phyloP scores from a whole-genome alignment of 2,329 filamentous ascomycete species.

The Aspergillus uvarum region DNA sequence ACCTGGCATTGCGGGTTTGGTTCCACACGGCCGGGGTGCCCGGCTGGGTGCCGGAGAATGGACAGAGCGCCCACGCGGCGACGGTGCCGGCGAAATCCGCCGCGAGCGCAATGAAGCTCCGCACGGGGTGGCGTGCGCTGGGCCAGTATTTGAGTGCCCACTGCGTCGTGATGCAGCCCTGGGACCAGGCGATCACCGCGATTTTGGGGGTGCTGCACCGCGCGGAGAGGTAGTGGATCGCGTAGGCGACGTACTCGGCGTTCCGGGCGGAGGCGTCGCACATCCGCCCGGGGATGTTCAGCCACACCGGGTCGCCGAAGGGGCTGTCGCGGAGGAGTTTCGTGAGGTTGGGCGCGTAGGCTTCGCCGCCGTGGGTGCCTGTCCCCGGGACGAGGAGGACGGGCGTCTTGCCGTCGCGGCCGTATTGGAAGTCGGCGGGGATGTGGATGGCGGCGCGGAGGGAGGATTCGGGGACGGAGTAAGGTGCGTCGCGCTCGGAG shows the following conservation, averaged over 20 bases:
- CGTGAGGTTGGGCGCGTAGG: slow-evolving; percentile 49
- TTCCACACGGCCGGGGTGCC: background rate
- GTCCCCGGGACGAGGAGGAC: slow-evolving; percentile 57
- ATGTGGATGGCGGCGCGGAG: slow-evolving; percentile 54
- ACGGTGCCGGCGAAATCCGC: slow-evolving; percentile 50
- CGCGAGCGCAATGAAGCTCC: slow-evolving; percentile 52
- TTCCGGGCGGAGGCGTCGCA: slow-evolving; percentile 52
- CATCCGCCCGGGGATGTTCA: slow-evolving; percentile 53
- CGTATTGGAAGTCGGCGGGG: slow-evolving; percentile 50
- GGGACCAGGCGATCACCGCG: slow-evolving; percentile 52
- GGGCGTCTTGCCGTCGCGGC: slow-evolving; percentile 41
- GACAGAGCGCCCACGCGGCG: slow-evolving; percentile 34
- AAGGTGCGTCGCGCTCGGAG: background rate
- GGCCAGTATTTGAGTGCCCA: slow-evolving; percentile 61
- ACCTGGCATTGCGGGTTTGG: background rate
- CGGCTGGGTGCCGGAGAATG: slow-evolving; percentile 50
- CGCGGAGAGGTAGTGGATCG: slow-evolving; percentile 45
- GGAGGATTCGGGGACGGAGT: slow-evolving; percentile 32
- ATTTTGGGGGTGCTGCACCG: slow-evolving; percentile 35
- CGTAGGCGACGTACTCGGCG: slow-evolving; percentile 56
- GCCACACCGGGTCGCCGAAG: slow-evolving; percentile 53
- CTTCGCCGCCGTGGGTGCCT: slow-evolving; percentile 47
- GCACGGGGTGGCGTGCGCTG: slow-evolving; percentile 45
- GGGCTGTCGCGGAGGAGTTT: slow-evolving; percentile 45
- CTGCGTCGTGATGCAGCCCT: slow-evolving; percentile 54